A percentile compares a stretch with the other conserved stretches of the same genome.
phyloP scores from a whole-genome alignment of 768 basidiomycete genomes.

The Mrakia gelida region DNA sequence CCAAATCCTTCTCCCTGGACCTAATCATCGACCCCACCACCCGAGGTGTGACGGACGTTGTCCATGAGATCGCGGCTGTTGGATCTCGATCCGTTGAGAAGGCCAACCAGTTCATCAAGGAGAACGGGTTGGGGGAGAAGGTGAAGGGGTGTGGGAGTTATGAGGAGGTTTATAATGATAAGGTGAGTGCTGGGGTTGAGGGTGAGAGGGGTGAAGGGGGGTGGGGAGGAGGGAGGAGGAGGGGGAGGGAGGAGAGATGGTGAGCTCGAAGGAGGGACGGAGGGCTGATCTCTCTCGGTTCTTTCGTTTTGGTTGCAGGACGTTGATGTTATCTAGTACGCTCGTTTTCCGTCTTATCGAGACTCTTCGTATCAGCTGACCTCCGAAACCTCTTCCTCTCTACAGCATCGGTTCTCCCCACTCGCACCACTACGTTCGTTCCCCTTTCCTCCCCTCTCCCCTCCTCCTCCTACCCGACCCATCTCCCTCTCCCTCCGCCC shows the following conservation, averaged over 20 bases:
- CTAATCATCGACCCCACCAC: slow-evolving; percentile 68
- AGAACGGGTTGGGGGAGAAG: slow-evolving; percentile 51
- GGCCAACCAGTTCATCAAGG: slow-evolving; percentile 64
- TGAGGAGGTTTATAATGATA: slow-evolving; percentile 65
- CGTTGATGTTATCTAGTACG: slow-evolving; percentile 48
- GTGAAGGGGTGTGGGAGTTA: slow-evolving; percentile 71
- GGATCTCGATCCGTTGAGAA: slow-evolving; percentile 69
- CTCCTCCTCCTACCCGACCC: background rate
- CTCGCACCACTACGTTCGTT: slow-evolving; percentile 61
- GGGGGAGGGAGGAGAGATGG: background rate
- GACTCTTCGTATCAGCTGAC: background rate
- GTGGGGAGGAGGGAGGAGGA: background rate
- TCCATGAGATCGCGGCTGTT: slow-evolving; percentile 52
- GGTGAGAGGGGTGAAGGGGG: background rate
- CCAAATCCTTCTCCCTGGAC: slow-evolving; percentile 66
- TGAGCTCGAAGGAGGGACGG: background rate
- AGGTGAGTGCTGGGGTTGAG: slow-evolving; percentile 46
- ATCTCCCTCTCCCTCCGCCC: background rate
- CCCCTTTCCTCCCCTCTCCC: background rate
- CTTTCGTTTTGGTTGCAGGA: slow-evolving; percentile 11
- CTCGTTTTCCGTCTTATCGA: background rate
- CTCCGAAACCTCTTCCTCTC: background rate
- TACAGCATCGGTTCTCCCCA: slow-evolving; percentile 68
- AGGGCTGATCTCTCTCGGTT: slow-evolving; percentile 11
- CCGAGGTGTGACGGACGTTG: slow-evolving; percentile 45